Base-by-base conservation (phyloP, 495 filamentous ascomycete genomes). In the Talaromyces ruber region DNA sequence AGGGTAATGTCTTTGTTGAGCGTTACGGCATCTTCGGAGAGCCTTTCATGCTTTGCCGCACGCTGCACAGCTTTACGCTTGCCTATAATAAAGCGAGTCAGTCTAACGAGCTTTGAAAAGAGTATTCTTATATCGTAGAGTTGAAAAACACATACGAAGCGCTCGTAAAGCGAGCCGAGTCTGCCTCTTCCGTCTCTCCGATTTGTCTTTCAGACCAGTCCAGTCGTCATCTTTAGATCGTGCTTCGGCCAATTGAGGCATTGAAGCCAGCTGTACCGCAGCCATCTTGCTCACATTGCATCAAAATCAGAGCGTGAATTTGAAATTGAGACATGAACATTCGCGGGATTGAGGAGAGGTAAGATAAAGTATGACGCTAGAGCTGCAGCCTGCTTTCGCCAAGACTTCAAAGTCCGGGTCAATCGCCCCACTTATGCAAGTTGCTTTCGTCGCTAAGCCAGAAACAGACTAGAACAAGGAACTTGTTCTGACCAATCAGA, bases 131-230 rank as follows among this genome's bases (percentile, higher is more conserved):
- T 5, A 29, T 6, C 5, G 12, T 18, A 53, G 26, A 11, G 12
- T 4, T 16, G 16, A 3, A 21, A 30, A 25, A 34, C 67, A 62
- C 72, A 62, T 52, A 78, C 77, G 70, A 54, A 67, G 70, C 14
- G 76, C 76, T 58, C 76, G 64, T 64, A 79, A 75, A 58, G 78
- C 77, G 8, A 78, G 58, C n/a, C 78, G 68, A 64, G 79, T 80
- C 64, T 80, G 78, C 32, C 71, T 64, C 47, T 68, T 63, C 37
- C 76, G 68, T 2, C 78, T 64, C 59, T 79, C 77, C 30, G 69
- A 67, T 2, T 70, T 65, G 53, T 76, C 75, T 7, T 67, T 71
- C 21, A 76, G 53, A 1, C 73, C 77, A 3, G 68, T 62, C 78
- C 78, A 79, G 32, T 76, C 70, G 59, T 81, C 29, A 34, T 57